These are phyloP conservation scores for Aspergillus ostianus DNA, from an alignment of 495 filamentous ascomycete species.

Conservation along the genomic window DNA sequence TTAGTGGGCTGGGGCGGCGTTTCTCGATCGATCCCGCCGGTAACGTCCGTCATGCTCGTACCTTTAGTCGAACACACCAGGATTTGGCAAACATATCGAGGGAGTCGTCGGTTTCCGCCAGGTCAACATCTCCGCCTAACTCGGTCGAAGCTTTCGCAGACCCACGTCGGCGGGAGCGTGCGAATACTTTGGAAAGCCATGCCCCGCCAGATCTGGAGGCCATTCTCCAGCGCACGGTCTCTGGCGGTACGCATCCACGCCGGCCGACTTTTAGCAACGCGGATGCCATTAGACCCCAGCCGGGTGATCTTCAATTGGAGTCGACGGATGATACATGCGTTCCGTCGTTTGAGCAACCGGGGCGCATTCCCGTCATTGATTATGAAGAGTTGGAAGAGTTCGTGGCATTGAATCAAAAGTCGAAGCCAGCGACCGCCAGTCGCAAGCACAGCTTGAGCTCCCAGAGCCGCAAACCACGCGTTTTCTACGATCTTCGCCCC, in stretches of 20 bases:
- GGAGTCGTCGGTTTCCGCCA: constrained; percentile 58
- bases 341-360: constrained; percentile 54
- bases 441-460: constrained; percentile 55
- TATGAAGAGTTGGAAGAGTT: constrained; percentile 88
- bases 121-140: constrained; percentile 85
- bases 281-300: constrained; percentile 46
- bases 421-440: constrained; percentile 28
- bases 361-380: constrained; percentile 67
- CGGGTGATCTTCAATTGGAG: constrained; percentile 43
- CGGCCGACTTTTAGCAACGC: constrained; percentile 64
- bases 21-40: constrained; percentile 39
- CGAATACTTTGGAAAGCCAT: constrained; percentile 62
- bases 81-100: constrained; percentile 44
- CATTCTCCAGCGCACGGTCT: constrained; percentile 68
- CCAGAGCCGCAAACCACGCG: constrained; percentile 45
- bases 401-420: constrained; percentile 60
- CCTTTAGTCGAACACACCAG: constrained; percentile 42
- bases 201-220: constrained; percentile 55
- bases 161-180: constrained; percentile 61
- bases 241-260: constrained; percentile 60
- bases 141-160: constrained; percentile 98
- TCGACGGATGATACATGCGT: constrained; percentile 83
- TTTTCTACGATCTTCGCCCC: constrained; percentile 64
- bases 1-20: constrained; percentile 39
- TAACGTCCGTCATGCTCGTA: constrained; percentile 37